A percentile compares a stretch with the other conserved stretches of the same genome.
Evolutionary conservation across 2,329 filamentous ascomycete species (phyloP).

Genomic region (Fusarium redolens): DNA sequence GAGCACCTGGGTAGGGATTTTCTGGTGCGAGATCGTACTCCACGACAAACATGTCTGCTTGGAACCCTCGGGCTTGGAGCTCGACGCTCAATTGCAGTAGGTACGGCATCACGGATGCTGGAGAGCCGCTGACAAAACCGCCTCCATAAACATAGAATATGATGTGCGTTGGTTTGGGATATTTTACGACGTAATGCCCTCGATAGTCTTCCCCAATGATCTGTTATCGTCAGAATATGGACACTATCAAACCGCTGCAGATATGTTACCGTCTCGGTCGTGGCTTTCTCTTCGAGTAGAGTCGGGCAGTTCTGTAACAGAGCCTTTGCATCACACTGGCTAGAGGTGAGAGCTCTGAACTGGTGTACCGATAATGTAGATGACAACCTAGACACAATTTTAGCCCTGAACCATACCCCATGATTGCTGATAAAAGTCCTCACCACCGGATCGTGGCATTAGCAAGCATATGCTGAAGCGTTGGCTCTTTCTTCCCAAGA

Average conservation of each 20-base stretch:
- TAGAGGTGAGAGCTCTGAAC: background rate
- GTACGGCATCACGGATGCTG: background rate
- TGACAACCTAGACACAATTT: background rate
- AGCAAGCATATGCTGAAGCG: background rate
- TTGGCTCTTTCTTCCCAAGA: background rate
- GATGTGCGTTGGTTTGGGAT: accelerated
- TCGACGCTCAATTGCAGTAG: background rate
- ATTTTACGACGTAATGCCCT: background rate
- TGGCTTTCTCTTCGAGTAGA: background rate
- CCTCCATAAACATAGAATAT: background rate
- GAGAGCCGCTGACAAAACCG: background rate
- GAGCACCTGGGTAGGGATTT: background rate
- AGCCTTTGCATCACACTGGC: background rate
- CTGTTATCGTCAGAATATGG: background rate
- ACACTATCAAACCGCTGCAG: background rate
- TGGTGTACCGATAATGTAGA: background rate
- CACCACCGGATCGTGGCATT: background rate
- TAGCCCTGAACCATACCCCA: background rate
- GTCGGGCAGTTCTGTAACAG: background rate
- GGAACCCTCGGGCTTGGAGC: background rate
- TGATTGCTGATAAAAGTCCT: too few species aligned
- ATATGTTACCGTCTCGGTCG: background rate
- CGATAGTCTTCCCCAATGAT: background rate
- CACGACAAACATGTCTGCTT: background rate
- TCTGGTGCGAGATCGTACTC: background rate